These are phyloP conservation scores for Xanthoconium stramineum DNA, from an alignment of 768 basidiomycete genomes.

Conservation along the genomic window DNA sequence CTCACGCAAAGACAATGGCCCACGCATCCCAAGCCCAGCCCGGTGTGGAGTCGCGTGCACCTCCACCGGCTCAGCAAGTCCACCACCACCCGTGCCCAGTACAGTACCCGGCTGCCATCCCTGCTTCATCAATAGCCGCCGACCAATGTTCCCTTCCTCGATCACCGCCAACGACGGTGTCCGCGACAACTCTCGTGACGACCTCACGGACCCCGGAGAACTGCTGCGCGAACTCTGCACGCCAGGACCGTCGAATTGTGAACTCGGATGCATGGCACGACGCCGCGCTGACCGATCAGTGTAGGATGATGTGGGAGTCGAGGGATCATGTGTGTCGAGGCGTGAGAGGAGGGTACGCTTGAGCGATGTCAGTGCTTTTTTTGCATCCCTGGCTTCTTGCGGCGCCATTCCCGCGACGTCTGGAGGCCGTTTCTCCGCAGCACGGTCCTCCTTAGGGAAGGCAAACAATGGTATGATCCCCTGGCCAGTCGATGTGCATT, in stretches of 20 bases:
- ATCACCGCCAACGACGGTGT: slow-evolving; percentile 17
- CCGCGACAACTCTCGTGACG: slow-evolving; percentile 18
- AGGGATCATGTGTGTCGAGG: slow-evolving; percentile 31
- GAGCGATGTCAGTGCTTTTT: slow-evolving; percentile 62
- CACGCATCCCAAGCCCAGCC: slow-evolving; percentile 53
- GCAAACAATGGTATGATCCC: slow-evolving; percentile 59
- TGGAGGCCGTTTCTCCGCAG: slow-evolving; percentile 22
- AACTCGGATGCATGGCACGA: slow-evolving; percentile 53
- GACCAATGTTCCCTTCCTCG: slow-evolving; percentile 52
- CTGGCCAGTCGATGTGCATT: slow-evolving; percentile 50
- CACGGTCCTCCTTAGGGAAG: slow-evolving; percentile 14
- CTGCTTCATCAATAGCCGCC: slow-evolving; percentile 65
- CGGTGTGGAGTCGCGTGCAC: slow-evolving; percentile 41
- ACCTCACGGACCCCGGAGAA: slow-evolving; percentile 14
- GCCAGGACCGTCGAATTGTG: slow-evolving; percentile 54
- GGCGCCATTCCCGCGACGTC: slow-evolving; percentile 10
- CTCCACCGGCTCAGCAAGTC: slow-evolving; percentile 57
- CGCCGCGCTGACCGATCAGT: slow-evolving; percentile 71
- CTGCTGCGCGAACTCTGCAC: slow-evolving; percentile 29
- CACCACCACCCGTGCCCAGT: slow-evolving; percentile 28
- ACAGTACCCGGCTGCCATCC: slow-evolving; percentile 69
- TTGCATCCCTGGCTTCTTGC: slow-evolving; percentile 45
- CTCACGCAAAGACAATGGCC: slow-evolving; percentile 20
- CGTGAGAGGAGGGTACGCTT: slow-evolving; percentile 61
- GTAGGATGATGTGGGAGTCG: slow-evolving; percentile 35